Conservation (phyloP, 1,139 yeast species). For the Nakaseomyces kungkrabaensis region DNA sequence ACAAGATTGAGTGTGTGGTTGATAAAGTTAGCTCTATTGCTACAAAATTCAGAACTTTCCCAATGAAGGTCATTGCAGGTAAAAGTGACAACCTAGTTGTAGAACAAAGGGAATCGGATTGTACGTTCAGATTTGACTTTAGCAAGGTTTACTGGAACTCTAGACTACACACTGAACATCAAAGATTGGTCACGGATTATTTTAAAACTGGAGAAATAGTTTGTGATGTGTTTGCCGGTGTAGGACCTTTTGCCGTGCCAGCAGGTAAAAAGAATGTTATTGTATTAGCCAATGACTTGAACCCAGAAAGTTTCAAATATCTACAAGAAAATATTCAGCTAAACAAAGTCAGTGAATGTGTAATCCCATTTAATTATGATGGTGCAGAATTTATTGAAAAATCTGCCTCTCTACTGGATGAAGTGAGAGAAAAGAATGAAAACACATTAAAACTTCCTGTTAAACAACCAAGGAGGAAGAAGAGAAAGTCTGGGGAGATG, state of each 20-base stretch:
- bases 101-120: constrained; percentile 82
- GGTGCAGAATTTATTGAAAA: constrained; percentile 70
- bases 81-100: constrained; percentile 48
- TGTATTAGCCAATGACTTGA: constrained; percentile 86
- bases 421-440: constrained; percentile 14
- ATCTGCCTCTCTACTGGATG: constrained; percentile 43
- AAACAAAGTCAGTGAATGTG: constrained; percentile 57
- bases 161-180: constrained; percentile 88
- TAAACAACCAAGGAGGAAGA: constrained; percentile 22
- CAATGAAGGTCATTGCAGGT: constrained; percentile 91
- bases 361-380: constrained; percentile 59
- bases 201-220: constrained; percentile 65
- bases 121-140: constrained; percentile 79
- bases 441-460: constrained; percentile 22
- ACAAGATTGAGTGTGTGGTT: constrained; percentile 78
- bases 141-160: constrained; percentile 97
- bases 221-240: constrained; percentile 97
- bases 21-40: constrained; percentile 84
- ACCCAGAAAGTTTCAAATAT: constrained; percentile 74
- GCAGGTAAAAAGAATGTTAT: constrained; percentile 78
- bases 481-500: constrained; percentile 18
- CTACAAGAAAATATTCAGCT: constrained; percentile 51
- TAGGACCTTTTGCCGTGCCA: constrained; percentile 96
- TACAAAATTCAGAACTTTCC: constrained; percentile 81
- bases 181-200: constrained; percentile 48